Base-by-base conservation (phyloP, 805 yeast genomes). In the Novakomyces olei region DNA sequence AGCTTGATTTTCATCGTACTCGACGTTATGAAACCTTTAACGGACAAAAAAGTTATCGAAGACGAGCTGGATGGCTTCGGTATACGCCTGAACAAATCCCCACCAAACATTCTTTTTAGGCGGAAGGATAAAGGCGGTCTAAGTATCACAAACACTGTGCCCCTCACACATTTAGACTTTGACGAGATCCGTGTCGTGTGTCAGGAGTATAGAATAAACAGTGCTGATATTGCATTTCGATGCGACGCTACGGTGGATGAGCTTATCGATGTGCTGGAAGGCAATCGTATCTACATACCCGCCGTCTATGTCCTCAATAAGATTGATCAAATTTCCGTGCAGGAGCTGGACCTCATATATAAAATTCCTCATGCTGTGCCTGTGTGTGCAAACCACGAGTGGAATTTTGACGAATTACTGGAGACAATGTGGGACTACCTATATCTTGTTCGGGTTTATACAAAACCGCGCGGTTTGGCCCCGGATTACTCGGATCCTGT, bases 221-320 rank as follows among this genome's bases (percentile, higher is more conserved):
- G 92, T 30, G 96, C 98, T 10, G 95, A 88, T 52, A 77, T 88
- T 42, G 88, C 93, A 2, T 75, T 88, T 58, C 64, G 99, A 50
- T 83, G 96, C 52, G 98, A 88, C 53, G 98, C 98, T 15, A 79
- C 93, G 0, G 92, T 91, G 15, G 99, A 88, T 50, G 98, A 88
- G 48, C 60, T 88, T 44, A 88, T 88, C 45, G 99, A 88, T 51
- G 78, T 83, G 8, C 66, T 88, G 35, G 98, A 88, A 57, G 83
- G 76, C 4, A 70, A 78, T 46, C 72, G 99, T 58, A 72, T 78
- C 51, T 88, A 88, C 53, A 80, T 88, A 43, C 98, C 98, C 2
- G 96, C 93, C 1, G 62, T 88, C 36, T 88, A 88, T 49, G 95
- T 81, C 29, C 61, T 88, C 49, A 88, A 88, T 64, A 88, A 88